Percentiles rank a stretch among this genome's conserved stretches.
Evolutionary conservation across 495 filamentous ascomycete genomes (phyloP).

Genomic region (Podospora bellae-mahoneyi): DNA sequence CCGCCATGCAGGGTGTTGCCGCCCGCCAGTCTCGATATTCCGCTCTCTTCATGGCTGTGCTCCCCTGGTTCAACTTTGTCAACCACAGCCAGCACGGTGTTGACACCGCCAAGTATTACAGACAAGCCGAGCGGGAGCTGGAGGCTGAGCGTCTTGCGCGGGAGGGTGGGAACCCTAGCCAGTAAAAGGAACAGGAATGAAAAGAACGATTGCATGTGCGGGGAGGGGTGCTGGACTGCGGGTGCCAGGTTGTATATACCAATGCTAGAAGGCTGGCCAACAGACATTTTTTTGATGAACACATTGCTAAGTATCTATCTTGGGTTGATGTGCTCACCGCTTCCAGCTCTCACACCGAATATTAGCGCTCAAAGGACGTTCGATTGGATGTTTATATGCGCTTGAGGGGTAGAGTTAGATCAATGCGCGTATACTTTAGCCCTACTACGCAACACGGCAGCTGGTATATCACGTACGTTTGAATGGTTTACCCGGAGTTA

Average conservation of each 20-base stretch:
- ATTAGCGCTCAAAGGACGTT: too few relatives aligned
- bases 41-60: slow-evolving; percentile 70
- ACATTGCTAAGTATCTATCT: not conserved
- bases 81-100: slow-evolving; percentile 97
- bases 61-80: slow-evolving; percentile 97
- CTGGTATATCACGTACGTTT: not conserved
- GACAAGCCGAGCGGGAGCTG: slow-evolving; percentile 89
- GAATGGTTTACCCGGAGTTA: not conserved
- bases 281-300: slow-evolving; percentile 19
- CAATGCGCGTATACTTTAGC: too few relatives aligned
- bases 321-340: too few relatives aligned
- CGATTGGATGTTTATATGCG: too few relatives aligned
- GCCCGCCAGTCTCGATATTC: slow-evolving; percentile 89
- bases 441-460: too few relatives aligned
- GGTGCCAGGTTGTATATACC: slow-evolving; percentile 31
- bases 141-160: slow-evolving; percentile 62
- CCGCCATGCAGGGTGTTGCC: slow-evolving; percentile 91
- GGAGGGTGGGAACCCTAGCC: slow-evolving; percentile 15
- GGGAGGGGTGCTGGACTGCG: not conserved
- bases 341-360: not conserved
- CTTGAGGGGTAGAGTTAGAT: too few relatives aligned
- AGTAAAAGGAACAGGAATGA: not conserved
- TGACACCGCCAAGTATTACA: slow-evolving; percentile 97
- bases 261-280: slow-evolving; percentile 22
- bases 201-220: not conserved